A percentile compares a stretch with the other conserved stretches of the same genome.
These are phyloP conservation scores for Protomyces inouyei DNA, from an alignment of 1,139 yeast species.

Conservation along the genomic window DNA sequence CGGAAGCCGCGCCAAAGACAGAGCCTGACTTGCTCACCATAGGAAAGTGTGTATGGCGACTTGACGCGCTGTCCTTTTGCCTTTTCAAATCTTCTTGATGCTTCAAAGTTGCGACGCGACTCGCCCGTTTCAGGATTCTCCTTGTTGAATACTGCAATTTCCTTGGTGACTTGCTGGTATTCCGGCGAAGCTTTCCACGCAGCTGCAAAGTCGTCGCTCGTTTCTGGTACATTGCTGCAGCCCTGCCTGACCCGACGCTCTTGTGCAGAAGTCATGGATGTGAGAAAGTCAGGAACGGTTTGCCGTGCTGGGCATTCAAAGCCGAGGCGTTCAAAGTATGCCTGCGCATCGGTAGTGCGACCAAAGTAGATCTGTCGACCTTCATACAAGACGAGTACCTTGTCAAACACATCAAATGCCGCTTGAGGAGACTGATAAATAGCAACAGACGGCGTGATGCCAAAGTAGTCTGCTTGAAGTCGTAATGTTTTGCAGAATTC, in stretches of 20 bases:
- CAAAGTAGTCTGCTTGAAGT: slow-evolving; percentile 55
- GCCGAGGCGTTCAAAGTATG: slow-evolving; percentile 62
- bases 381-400: slow-evolving; percentile 64
- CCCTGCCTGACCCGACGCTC: slow-evolving; percentile 59
- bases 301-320: slow-evolving; percentile 68
- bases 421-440: slow-evolving; percentile 80
- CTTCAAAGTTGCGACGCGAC: slow-evolving; percentile 1
- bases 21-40: slow-evolving; percentile 45
- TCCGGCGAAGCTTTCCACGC: slow-evolving; percentile 62
- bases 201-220: slow-evolving; percentile 62
- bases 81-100: slow-evolving; percentile 36
- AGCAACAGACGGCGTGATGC: slow-evolving; percentile 64
- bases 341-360: slow-evolving; percentile 53
- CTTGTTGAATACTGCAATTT: slow-evolving; percentile 43
- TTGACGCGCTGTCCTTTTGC: slow-evolving; percentile 40
- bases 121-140: slow-evolving; percentile 28
- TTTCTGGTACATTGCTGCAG: slow-evolving; percentile 61
- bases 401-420: slow-evolving; percentile 69
- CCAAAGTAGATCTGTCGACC: slow-evolving; percentile 79
- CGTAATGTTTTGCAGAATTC: slow-evolving; percentile 69
- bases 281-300: slow-evolving; percentile 77
- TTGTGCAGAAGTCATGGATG: slow-evolving; percentile 68
- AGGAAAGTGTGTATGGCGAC: slow-evolving; percentile 39
- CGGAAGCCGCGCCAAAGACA: slow-evolving; percentile 58
- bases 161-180: slow-evolving; percentile 42